Conservation (phyloP, 495 filamentous ascomycete genomes). For the Neurospora discreta region DNA sequence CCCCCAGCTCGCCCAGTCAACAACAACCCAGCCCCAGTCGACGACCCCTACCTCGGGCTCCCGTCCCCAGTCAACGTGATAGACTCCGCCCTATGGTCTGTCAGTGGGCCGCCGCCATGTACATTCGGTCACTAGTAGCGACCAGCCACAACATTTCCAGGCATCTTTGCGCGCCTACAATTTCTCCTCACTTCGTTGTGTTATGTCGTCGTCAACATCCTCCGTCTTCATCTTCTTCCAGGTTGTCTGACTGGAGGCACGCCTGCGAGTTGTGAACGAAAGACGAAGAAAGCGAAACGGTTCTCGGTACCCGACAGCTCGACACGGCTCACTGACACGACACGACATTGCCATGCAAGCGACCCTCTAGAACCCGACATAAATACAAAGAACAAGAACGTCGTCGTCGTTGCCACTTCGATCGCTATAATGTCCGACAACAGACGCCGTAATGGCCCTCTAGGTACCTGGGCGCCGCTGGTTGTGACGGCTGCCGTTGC, state of each 20-base stretch:
- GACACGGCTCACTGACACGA: background rate
- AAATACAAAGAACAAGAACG: background rate
- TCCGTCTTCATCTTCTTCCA: background rate
- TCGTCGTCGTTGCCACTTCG: background rate
- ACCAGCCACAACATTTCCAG: background rate
- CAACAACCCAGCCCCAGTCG: background rate
- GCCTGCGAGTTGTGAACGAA: background rate
- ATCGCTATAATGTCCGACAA: background rate
- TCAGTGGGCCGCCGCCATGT: background rate
- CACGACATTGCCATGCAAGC: background rate
- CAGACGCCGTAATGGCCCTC: background rate
- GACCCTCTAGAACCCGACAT: background rate
- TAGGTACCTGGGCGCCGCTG: slow-evolving; percentile 59
- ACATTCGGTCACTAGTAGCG: background rate
- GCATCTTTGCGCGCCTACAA: background rate
- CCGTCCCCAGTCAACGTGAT: background rate
- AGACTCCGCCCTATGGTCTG: background rate
- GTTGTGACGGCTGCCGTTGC: slow-evolving; percentile 76
- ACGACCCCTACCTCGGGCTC: background rate
- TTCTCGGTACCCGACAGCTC: background rate
- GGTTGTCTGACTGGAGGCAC: background rate
- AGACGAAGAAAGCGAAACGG: background rate
- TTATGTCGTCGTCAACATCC: background rate
- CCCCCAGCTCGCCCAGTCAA: background rate
- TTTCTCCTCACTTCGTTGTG: background rate